These are phyloP conservation scores for Phytopythium chamaehyphon DNA, from an alignment of 352 stramenopile genomes.

Conservation along the genomic window DNA sequence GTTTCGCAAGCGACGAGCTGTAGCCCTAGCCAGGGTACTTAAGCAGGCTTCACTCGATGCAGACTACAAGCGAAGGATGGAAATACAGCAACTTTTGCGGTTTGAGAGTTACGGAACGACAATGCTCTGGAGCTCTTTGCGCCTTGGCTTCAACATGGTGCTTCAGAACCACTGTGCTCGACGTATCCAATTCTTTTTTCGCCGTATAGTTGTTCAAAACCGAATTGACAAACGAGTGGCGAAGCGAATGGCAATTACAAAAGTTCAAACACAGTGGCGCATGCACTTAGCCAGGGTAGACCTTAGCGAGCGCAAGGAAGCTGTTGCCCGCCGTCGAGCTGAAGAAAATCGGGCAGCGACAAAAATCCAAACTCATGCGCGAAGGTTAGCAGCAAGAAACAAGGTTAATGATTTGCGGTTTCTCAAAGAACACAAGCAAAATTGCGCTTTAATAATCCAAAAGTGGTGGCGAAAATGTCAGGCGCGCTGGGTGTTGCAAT, in stretches of 20 bases:
- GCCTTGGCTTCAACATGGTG: constrained; percentile 50
- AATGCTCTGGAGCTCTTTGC: constrained; percentile 54
- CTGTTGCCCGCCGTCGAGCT: constrained; percentile 5
- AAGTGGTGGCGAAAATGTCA: constrained; percentile 19
- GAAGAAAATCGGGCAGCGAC: constrained; percentile 18
- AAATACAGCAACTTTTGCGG: constrained; percentile 42
- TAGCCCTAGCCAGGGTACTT: constrained; percentile 24
- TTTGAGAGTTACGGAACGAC: constrained; percentile 52
- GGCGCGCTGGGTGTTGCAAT: constrained; percentile 9
- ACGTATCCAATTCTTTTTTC: constrained; percentile 47
- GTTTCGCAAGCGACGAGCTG: constrained; percentile 32
- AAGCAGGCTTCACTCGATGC: constrained; percentile 35
- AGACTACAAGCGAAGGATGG: constrained; percentile 29
- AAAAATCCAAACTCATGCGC: constrained; percentile 21
- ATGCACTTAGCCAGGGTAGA: constrained; percentile 17
- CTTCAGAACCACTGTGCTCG: constrained; percentile 42
- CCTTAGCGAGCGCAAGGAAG: constrained; percentile 9
- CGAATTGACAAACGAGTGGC: constrained; percentile 20
- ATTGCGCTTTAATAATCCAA: constrained; percentile 12
- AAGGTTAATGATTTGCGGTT: constrained; percentile 3
- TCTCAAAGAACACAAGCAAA: constrained; percentile 7
- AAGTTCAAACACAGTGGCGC: constrained; percentile 36
- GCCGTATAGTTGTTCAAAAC: constrained; percentile 25
- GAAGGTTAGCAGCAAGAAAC: constrained; percentile 20
- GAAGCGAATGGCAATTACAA: constrained; percentile 17